phyloP scores from a whole-genome alignment of 106 monocot genomes.

The Platanthera guangdongensis region DNA sequence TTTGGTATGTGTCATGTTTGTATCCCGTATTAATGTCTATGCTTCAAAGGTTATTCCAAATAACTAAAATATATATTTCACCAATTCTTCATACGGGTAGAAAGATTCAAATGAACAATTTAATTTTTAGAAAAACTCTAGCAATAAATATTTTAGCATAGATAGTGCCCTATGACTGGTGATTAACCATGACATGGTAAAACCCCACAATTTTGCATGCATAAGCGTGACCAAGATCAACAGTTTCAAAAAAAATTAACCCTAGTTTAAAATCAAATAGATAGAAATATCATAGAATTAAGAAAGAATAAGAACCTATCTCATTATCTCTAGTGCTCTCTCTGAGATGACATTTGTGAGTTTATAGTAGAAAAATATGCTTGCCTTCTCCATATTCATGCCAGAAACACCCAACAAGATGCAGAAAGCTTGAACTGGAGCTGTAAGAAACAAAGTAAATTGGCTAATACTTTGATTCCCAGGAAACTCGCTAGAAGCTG shows the following conservation, averaged over 20 bases:
- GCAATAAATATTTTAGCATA: neutral
- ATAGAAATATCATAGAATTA: neutral
- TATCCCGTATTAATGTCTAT: no score
- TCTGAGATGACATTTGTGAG: neutral
- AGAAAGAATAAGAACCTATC: neutral
- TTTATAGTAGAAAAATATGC: neutral
- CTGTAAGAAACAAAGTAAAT: constrained; percentile 88
- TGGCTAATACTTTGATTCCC: constrained; percentile 45
- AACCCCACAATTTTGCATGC: neutral
- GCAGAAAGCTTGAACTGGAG: constrained; percentile 85
- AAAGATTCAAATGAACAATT: neutral
- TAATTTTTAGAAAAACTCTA: neutral
- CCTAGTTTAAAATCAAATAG: neutral
- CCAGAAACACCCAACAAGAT: constrained; percentile 43
- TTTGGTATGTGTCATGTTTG: no score
- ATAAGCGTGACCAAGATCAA: neutral
- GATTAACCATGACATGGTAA: neutral
- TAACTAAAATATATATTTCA: neutral
- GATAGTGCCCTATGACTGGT: neutral
- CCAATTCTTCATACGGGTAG: neutral
- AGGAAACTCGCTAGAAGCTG: constrained; percentile 18
- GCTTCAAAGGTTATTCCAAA: neutral
- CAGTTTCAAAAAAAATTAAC: neutral
- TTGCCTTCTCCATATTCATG: constrained; percentile 46
- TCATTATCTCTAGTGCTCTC: neutral